A percentile compares a stretch with the other conserved stretches of the same genome.
These are phyloP conservation scores for Tolypocladium tundrense DNA, from an alignment of 2,329 filamentous ascomycete genomes.

Conservation along the genomic window DNA sequence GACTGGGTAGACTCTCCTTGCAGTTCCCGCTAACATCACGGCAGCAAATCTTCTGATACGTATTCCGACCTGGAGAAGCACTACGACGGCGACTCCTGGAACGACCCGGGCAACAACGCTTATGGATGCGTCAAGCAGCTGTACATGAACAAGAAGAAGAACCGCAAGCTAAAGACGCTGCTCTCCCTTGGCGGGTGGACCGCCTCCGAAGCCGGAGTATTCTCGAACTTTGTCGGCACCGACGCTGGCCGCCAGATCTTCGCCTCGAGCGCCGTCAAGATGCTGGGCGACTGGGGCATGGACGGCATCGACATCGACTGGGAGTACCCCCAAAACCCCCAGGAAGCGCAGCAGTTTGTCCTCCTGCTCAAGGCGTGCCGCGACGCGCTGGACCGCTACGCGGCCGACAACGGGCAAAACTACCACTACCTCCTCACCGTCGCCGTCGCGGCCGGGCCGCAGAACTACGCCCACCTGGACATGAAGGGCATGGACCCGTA, in stretches of 20 bases:
- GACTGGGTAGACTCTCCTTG: constrained; percentile 2
- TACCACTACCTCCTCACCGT: constrained; percentile 42
- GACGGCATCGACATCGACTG: constrained; percentile 49
- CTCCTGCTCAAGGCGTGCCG: constrained; percentile 32
- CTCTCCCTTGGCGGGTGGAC: constrained; percentile 77
- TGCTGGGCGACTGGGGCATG: constrained; percentile 59
- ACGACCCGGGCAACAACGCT: constrained; percentile 50
- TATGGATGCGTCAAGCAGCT: constrained; percentile 74
- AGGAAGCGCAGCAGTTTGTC: constrained; percentile 31
- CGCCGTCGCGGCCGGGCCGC: constrained; percentile 36
- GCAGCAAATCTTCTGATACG: constrained; percentile 17
- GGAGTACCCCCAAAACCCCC: constrained; percentile 36
- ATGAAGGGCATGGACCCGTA: constrained; percentile 44
- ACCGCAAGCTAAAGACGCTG: constrained; percentile 69
- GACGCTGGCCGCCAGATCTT: constrained; percentile 53
- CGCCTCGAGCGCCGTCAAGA: constrained; percentile 54
- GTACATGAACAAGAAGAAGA: constrained; percentile 62
- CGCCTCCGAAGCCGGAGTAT: constrained; percentile 52
- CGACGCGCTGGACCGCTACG: constrained; percentile 30
- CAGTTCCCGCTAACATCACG: background rate
- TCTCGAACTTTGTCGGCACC: constrained; percentile 52
- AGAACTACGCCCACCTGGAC: constrained; percentile 39
- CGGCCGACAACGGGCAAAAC: constrained; percentile 24
- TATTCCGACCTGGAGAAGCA: constrained; percentile 52
- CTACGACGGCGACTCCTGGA: constrained; percentile 53